Evolutionary conservation across 2,329 filamentous ascomycete species (phyloP).

Genomic region (Plenodomus tracheiphilus): DNA sequence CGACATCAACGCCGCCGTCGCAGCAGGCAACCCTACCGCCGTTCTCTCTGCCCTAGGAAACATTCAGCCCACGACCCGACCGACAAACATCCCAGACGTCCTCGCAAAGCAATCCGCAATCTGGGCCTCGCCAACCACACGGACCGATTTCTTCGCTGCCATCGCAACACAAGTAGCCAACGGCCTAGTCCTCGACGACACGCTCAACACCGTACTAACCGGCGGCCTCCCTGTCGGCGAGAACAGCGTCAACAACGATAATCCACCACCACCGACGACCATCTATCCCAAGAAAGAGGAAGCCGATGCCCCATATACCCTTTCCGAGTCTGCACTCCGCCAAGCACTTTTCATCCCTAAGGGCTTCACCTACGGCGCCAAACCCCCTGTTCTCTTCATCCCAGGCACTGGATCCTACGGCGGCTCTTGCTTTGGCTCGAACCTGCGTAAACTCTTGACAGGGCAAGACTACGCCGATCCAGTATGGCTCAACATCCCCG

Average conservation of each 20-base stretch:
- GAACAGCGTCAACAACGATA: conserved; percentile 28
- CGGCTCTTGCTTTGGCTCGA: conserved; percentile 50
- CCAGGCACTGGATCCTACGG: conserved; percentile 58
- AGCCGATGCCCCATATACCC: conserved; percentile 54
- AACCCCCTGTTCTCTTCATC: conserved; percentile 56
- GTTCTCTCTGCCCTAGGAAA: conserved; percentile 16
- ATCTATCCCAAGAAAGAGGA: conserved; percentile 46
- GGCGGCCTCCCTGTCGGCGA: conserved; percentile 21
- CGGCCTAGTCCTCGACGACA: conserved; percentile 21
- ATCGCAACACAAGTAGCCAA: conserved; percentile 26
- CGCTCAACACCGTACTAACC: conserved; percentile 13
- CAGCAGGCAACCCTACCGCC: conserved; percentile 12
- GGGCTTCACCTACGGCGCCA: conserved; percentile 50
- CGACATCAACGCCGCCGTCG: conserved; percentile 16
- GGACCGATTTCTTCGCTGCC: conserved; percentile 17
- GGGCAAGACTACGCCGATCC: conserved; percentile 30
- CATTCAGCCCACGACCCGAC: conserved; percentile 17
- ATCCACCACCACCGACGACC: conserved; percentile 13
- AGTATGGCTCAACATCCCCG: conserved; percentile 61
- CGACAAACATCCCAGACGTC: conserved; percentile 18
- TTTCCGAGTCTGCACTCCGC: conserved; percentile 53
- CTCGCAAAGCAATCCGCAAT: conserved; percentile 10
- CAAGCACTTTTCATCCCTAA: conserved; percentile 58
- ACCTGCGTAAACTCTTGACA: conserved; percentile 55
- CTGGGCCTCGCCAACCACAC: conserved; percentile 20